phyloP scores from a whole-genome alignment of 164 flowering plant species.

The Cinnamomum micranthum region DNA sequence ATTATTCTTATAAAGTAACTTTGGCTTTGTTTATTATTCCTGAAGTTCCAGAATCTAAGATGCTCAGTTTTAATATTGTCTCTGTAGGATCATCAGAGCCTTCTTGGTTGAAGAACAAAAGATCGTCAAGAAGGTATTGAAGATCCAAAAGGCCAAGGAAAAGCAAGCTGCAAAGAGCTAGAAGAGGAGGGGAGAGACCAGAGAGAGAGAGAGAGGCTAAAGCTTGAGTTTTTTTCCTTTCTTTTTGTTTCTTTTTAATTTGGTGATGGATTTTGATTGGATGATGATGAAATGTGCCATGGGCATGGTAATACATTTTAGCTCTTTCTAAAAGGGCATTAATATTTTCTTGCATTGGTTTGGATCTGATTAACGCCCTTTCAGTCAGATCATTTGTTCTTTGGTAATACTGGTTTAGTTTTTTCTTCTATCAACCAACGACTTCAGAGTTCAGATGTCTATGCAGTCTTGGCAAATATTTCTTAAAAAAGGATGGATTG shows the following conservation, averaged over 20 bases:
- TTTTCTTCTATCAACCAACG: too few relatives aligned
- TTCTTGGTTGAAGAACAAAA: conserved; percentile 49
- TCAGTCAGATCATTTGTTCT: too few relatives aligned
- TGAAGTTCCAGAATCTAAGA: neutral
- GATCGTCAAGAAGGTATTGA: conserved; percentile 52
- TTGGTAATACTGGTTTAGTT: too few relatives aligned
- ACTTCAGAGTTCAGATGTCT: too few relatives aligned
- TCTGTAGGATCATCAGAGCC: conserved; percentile 41
- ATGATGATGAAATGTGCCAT: neutral
- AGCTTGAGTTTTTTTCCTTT: conserved; percentile 2
- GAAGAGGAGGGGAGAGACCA: neutral
- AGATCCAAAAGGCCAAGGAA: conserved; percentile 47
- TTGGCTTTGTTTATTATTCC: neutral
- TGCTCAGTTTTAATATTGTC: neutral
- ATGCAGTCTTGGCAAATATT: too few relatives aligned
- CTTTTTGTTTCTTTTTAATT: neutral
- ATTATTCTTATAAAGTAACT: neutral
- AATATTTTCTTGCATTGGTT: neutral
- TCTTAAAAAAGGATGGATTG: too few relatives aligned
- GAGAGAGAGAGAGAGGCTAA: neutral
- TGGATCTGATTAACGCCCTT: too few relatives aligned
- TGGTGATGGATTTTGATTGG: conserved; percentile 17
- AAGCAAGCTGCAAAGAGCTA: conserved; percentile 28
- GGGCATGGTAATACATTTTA: neutral
- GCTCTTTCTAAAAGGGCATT: neutral